Percentiles rank a stretch among this genome's conserved stretches.
Conservation (phyloP, 1,284 basidiomycete species). For the Puccinia triticina region DNA sequence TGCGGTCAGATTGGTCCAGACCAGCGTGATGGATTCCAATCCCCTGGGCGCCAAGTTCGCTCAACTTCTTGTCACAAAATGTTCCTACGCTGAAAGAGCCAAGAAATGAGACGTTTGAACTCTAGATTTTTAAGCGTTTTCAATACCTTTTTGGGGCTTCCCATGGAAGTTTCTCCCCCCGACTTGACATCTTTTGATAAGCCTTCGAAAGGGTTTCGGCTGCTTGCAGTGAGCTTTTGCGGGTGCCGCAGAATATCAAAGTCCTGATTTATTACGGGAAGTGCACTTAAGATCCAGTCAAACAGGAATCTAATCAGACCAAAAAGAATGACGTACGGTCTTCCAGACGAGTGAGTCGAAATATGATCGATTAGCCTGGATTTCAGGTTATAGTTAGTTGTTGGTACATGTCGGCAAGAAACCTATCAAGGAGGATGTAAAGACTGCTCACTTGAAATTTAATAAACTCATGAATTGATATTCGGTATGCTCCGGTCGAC, state of each 20-base stretch:
- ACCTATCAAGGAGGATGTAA: not conserved
- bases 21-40: conserved; percentile 88
- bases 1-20: conserved; percentile 72
- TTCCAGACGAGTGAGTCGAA: conserved; percentile 65
- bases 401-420: not conserved
- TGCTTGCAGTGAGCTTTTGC: conserved; percentile 51
- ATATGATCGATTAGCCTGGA: conserved; percentile 71
- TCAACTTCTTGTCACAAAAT: conserved; percentile 50
- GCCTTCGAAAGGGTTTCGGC: conserved; percentile 54
- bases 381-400: conserved; percentile 66
- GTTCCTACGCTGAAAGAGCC: conserved; percentile 16
- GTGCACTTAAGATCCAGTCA: conserved; percentile 57
- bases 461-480: conserved; percentile 75
- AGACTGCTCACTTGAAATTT: conserved; percentile 70
- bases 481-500: conserved; percentile 70
- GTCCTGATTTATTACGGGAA: conserved; percentile 33
- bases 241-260: conserved; percentile 32
- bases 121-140: not conserved
- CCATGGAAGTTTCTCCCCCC: conserved; percentile 38
- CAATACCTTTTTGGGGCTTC: conserved; percentile 31
- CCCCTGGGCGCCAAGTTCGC: conserved; percentile 62
- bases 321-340: conserved; percentile 68
- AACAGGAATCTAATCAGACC: conserved; percentile 59
- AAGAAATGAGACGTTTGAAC: conserved; percentile 11
- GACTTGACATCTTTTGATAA: conserved; percentile 34